Percentiles rank a stretch among this genome's conserved stretches.
Conservation (phyloP, 2,329 filamentous ascomycete species). For the Septoria petroselini region DNA sequence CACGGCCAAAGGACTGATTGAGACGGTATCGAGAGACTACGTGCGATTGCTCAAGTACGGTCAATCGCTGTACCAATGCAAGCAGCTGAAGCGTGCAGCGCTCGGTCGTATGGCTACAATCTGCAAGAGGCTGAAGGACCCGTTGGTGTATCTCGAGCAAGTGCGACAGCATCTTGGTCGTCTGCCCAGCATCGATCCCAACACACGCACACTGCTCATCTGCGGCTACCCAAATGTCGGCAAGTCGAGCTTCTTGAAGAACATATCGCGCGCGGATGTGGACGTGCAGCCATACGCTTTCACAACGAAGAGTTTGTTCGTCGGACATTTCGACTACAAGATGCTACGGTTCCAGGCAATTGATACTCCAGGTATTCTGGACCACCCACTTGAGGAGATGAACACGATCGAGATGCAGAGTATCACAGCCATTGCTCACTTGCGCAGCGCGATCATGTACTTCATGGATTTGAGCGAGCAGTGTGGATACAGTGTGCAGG, state of each 20-base stretch:
- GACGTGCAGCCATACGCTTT: constrained; percentile 98
- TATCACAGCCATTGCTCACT: constrained; percentile 94
- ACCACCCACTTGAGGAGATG: constrained; percentile 98
- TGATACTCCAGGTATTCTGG: constrained; percentile 96
- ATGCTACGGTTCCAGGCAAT: constrained; percentile 88
- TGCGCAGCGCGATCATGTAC: constrained; percentile 91
- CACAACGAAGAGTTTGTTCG: constrained; percentile 95
- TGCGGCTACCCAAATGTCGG: constrained; percentile 97
- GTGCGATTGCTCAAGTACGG: constrained; percentile 95
- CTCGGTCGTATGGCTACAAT: constrained; percentile 98
- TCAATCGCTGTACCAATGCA: constrained; percentile 96
- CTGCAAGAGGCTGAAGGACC: constrained; percentile 89
- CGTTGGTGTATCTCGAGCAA: constrained; percentile 91
- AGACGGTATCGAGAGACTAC: constrained; percentile 94
- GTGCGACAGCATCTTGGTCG: constrained; percentile 94
- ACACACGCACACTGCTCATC: constrained; percentile 91
- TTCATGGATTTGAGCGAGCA: constrained; percentile 98
- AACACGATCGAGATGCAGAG: constrained; percentile 99
- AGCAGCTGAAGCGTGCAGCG: constrained; percentile 94
- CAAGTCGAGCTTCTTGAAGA: constrained; percentile 93
- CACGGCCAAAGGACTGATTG: constrained; percentile 92
- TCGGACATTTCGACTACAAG: constrained; percentile 97
- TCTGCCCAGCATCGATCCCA: constrained; percentile 97
- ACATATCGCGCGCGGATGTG: constrained; percentile 89
- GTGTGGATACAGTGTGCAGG: constrained; percentile 88